These are phyloP conservation scores for Alopecurus myosuroides DNA, from an alignment of 176 grass and related monocot species.

Conservation along the genomic window DNA sequence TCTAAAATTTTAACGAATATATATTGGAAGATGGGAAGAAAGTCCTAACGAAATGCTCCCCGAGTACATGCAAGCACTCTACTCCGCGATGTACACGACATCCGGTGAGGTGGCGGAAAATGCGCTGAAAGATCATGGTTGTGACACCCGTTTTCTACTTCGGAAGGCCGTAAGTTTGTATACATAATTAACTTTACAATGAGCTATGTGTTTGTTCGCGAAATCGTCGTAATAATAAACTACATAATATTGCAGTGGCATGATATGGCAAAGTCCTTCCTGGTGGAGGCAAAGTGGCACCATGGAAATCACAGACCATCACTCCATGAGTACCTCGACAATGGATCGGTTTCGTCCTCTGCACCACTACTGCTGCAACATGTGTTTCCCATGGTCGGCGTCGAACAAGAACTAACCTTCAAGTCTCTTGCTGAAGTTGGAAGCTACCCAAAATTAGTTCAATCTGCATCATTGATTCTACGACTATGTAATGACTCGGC, in stretches of 20 bases:
- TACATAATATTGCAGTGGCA: slow-evolving; percentile 19
- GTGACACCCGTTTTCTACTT: neutral
- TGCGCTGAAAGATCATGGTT: slow-evolving; percentile 4
- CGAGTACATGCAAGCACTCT: slow-evolving; percentile 40
- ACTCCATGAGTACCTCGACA: slow-evolving; percentile 28
- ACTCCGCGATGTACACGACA: slow-evolving; percentile 10
- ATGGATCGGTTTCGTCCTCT: slow-evolving; percentile 30
- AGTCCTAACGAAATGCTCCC: slow-evolving; percentile 23
- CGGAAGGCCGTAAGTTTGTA: slow-evolving; percentile 19
- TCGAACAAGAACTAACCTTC: neutral
- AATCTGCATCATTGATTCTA: neutral
- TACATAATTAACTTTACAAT: neutral
- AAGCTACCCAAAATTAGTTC: slow-evolving; percentile 28
- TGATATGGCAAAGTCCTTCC: slow-evolving; percentile 30
- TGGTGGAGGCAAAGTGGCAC: slow-evolving; percentile 43
- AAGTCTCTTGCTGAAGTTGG: neutral
- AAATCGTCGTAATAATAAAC: neutral
- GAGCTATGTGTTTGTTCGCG: neutral
- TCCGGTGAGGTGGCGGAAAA: slow-evolving; percentile 24
- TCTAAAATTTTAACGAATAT: too few species aligned
- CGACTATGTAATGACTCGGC: too few species aligned
- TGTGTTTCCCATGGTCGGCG: neutral
- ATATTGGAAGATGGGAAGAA: slow-evolving; percentile 32
- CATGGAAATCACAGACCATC: slow-evolving; percentile 12
- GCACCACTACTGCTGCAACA: slow-evolving; percentile 16